Percentiles rank a stretch among this genome's conserved stretches.
These are phyloP conservation scores for Schoenoplectus tabernaemontani DNA, from an alignment of 202 grass and related monocot genomes.

Conservation along the genomic window DNA sequence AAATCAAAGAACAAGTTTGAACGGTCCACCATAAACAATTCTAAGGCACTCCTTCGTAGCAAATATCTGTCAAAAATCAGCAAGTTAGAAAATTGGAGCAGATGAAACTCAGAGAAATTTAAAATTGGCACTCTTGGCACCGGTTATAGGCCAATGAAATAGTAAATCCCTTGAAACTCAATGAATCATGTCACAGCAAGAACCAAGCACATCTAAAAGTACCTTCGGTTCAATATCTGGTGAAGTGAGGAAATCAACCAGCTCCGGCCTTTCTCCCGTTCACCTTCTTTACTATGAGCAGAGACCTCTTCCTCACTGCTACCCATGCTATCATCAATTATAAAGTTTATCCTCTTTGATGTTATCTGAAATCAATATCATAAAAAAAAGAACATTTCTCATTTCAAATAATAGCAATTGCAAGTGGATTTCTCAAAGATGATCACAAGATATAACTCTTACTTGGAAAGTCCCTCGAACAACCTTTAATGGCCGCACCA, in stretches of 20 bases:
- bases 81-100: constrained; percentile 15
- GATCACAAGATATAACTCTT: constrained; percentile 37
- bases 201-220: constrained; percentile 30
- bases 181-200: constrained; percentile 16
- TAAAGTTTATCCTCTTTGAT: constrained; percentile 97
- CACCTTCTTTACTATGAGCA: constrained; percentile 48
- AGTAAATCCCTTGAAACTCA: background rate
- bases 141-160: background rate
- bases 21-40: constrained; percentile 97
- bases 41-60: constrained; percentile 90
- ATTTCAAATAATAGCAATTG: background rate
- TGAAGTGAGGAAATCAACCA: constrained; percentile 96
- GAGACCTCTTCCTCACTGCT: constrained; percentile 41
- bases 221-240: constrained; percentile 98
- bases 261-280: constrained; percentile 83
- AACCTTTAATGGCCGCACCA: constrained; percentile 95
- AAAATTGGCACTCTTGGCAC: background rate
- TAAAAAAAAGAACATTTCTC: constrained; percentile 1
- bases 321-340: constrained; percentile 53
- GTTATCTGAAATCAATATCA: constrained; percentile 60
- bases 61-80: constrained; percentile 59
- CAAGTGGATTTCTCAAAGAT: background rate
- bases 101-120: constrained; percentile 6
- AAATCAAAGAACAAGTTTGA: constrained; percentile 99
- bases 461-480: constrained; percentile 89